Evolutionary conservation across 2,329 filamentous ascomycete genomes (phyloP), one percentile per base, ranked within the genome.

Genomic region (Beauveria medogensis): DNA sequence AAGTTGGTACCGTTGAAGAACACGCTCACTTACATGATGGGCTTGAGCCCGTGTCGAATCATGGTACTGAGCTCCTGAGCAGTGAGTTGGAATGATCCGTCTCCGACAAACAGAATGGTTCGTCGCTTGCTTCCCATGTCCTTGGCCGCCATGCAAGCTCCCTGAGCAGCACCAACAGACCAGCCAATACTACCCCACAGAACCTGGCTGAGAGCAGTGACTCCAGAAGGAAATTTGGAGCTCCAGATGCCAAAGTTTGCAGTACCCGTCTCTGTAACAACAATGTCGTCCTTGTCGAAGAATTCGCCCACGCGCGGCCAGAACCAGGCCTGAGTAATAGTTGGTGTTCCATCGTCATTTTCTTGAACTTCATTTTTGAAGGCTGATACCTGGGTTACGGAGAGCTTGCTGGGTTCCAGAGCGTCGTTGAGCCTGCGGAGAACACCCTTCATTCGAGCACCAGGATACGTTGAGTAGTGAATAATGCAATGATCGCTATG

Each of bases 161-260:
- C 82, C 67, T 84, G 82, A 40, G 77, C 78, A 22, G 82, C 82
- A 62, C 81, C 81, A 20, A 84, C 80, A 5, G 82, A 82, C 81
- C 82, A 85, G 24, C 82, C 82, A 62, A 85, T 85, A 65, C 80
- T 83, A 75, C 90, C 71, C 90, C 91, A 75, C 14, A 94, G 83
- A 2, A 90, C 87, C 70, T 94, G 91, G 57, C 84, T 91, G 68
- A 96, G 84, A 20, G 89, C 89, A 8, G 83, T 90, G n/a, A 92
- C 89, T n/a, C 82, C 81, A 3, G 78, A 71, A 0, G 91, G 91
- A 76, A 96, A 94, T 47, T 83, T 83, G 5, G 91, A 92, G 62
- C 92, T 90, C 84, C 89, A 91, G 68, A 94, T 90, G 60, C 92
- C 92, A 71, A 95, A 93, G 75, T 92, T 93, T 62, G 91, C 80